Base-by-base conservation (phyloP, 805 yeast genomes). In the Metschnikowia anglica region DNA sequence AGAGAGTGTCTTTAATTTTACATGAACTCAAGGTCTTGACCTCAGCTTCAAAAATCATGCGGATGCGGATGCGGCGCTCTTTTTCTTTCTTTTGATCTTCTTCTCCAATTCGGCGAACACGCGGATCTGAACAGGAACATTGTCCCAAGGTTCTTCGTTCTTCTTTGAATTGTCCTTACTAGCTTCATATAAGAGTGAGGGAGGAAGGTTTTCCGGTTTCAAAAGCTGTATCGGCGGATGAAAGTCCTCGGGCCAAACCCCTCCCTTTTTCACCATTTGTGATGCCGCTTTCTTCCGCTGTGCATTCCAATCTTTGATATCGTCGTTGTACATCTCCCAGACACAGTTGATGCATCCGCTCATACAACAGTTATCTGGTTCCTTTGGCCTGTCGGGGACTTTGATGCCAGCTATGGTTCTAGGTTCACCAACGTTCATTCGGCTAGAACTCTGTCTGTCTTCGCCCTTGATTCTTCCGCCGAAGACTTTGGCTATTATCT, bases 351-450 rank as follows among this genome's bases (percentile, higher is more conserved):
- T 81, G 63, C 99, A 91, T 1, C 99, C 99, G 44, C 93, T 83
- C 96, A 89, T 89, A 63, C 99, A 91, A 62, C 99, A 91, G 62
- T 91, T 89, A 54, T 90, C 96, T 1, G 98, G 98, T 53, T 88
- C 96, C 4, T 66, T 70, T 0, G 99, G 98, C 58, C 74, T 77
- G n/a, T 77, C 79, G 2, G 97, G 96, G 0, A 91, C 95, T 6
- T 59, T 61, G 0, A 93, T 70, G 0, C 97, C 97, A 1, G 65
- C 73, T 5, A 71, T 64, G 9, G 56, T 48, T 28, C 56, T 55
- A 0, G 74, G 66, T 35, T 70, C 61, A 4, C 73, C 73, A 44
- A 69, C 46, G 9, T 52, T 44, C 11, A 65, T 44, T 41, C 74
- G 51, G 50, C 71, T 63, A 1, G 74, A 66, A 12, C 72, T 60